phyloP scores from a whole-genome alignment of 139 green algal genomes.

The Trebouxia sp. region DNA sequence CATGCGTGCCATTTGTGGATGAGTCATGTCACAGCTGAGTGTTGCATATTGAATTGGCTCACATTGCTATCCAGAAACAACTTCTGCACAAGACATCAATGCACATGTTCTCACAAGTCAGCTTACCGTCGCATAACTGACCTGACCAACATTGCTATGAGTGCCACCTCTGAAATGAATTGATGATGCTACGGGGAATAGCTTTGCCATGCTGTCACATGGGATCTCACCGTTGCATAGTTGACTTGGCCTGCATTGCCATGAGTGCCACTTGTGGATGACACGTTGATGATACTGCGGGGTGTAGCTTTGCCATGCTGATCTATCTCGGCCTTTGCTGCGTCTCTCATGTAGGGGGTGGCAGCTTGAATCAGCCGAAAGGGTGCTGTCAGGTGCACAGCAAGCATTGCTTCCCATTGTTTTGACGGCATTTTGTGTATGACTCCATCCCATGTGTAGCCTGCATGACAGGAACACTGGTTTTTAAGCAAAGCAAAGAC shows the following conservation, averaged over 20 bases:
- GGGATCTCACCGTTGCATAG: slow-evolving; percentile 52
- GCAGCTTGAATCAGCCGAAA: slow-evolving; percentile 82
- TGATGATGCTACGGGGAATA: slow-evolving; percentile 75
- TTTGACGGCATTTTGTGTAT: slow-evolving; percentile 79
- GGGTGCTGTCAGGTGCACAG: slow-evolving; percentile 81
- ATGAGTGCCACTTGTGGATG: slow-evolving; percentile 68
- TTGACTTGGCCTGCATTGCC: slow-evolving; percentile 64
- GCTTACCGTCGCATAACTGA: slow-evolving; percentile 65
- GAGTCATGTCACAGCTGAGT: too few species aligned
- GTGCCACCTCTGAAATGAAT: slow-evolving; percentile 79
- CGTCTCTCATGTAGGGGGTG: slow-evolving; percentile 68
- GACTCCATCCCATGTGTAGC: slow-evolving; percentile 89
- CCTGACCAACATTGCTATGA: slow-evolving; percentile 54
- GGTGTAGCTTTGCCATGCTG: slow-evolving; percentile 38
- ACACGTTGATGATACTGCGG: slow-evolving; percentile 86
- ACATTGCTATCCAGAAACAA: too few species aligned
- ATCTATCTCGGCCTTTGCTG: slow-evolving; percentile 70
- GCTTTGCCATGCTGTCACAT: slow-evolving; percentile 34
- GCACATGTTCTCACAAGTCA: not conserved
- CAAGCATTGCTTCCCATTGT: slow-evolving; percentile 85
- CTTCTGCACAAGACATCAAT: too few species aligned
- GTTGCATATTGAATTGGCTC: too few species aligned
- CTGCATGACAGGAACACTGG: slow-evolving; percentile 27
- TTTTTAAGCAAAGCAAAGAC: too few species aligned
- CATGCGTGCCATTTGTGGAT: too few species aligned